These are phyloP conservation scores for Pyrus communis DNA, from an alignment of 306 rosid genomes.

Conservation along the genomic window DNA sequence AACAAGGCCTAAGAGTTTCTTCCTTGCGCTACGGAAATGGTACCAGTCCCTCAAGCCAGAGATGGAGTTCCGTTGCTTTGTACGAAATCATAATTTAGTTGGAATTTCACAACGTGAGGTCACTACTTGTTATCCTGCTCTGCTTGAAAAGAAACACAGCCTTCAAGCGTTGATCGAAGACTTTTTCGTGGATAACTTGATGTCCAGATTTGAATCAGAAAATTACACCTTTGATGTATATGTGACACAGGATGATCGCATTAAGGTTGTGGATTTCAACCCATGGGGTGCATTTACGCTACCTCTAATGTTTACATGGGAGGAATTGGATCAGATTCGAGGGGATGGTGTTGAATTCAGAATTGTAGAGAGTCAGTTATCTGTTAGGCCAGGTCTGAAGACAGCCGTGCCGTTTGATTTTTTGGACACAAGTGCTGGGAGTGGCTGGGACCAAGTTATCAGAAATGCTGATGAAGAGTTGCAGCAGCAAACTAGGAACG, in stretches of 20 bases:
- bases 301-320: conserved; percentile 67
- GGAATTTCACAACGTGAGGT: conserved; percentile 74
- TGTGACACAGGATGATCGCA: conserved; percentile 38
- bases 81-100: conserved; percentile 31
- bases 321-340: conserved; percentile 42
- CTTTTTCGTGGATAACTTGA: conserved; percentile 40
- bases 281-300: conserved; percentile 74
- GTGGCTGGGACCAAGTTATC: conserved; percentile 82
- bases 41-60: conserved; percentile 53
- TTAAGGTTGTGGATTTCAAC: conserved; percentile 74
- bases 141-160: conserved; percentile 35
- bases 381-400: conserved; percentile 71
- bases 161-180: conserved; percentile 23
- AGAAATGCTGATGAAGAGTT: conserved; percentile 61
- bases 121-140: conserved; percentile 61
- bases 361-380: conserved; percentile 63
- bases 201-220: conserved; percentile 41
- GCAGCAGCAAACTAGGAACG: conserved; percentile 32
- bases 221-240: conserved; percentile 68
- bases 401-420: conserved; percentile 78
- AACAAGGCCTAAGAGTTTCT: conserved; percentile 46
- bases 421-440: conserved; percentile 62
- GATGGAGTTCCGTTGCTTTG: conserved; percentile 80
- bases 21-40: conserved; percentile 77
- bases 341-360: conserved; percentile 39